phyloP scores from a whole-genome alignment of 1,139 yeast species.

The Lipomyces yarrowii region DNA sequence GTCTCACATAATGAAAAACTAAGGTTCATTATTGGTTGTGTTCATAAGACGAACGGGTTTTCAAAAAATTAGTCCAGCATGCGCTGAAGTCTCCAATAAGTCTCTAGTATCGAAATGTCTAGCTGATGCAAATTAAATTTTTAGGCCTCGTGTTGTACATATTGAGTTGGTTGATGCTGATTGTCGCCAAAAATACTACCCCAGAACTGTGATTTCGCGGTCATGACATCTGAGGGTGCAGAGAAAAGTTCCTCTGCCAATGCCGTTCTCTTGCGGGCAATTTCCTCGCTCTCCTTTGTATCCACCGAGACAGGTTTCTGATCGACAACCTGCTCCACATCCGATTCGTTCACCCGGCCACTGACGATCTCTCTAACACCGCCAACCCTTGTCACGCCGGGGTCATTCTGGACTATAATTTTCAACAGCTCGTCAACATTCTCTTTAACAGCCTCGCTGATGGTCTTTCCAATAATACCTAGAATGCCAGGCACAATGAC shows the following conservation, averaged over 20 bases:
- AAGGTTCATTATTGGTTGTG: neutral
- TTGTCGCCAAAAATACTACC: constrained; percentile 9
- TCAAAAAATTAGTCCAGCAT: too few species aligned
- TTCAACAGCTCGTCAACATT: constrained; percentile 16
- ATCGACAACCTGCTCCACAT: neutral
- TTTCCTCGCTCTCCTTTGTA: neutral
- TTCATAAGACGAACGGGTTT: too few species aligned
- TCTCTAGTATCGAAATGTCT: neutral
- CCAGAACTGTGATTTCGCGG: constrained; percentile 16
- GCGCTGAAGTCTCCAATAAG: too few species aligned
- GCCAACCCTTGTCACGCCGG: neutral
- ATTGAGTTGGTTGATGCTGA: neutral
- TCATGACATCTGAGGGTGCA: neutral
- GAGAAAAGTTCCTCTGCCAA: constrained; percentile 17
- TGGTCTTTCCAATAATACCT: constrained; percentile 9
- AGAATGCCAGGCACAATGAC: constrained; percentile 33
- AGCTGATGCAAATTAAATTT: neutral
- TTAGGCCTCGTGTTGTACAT: neutral
- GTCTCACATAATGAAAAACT: neutral
- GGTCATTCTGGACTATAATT: constrained; percentile 4
- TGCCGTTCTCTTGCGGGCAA: constrained; percentile 7
- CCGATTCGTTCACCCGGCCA: neutral
- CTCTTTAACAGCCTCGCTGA: constrained; percentile 8
- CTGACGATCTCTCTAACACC: neutral
- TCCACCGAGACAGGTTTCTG: constrained; percentile 1